Conservation (phyloP, 352 stramenopile species). For the Globisporangium apiculatum region DNA sequence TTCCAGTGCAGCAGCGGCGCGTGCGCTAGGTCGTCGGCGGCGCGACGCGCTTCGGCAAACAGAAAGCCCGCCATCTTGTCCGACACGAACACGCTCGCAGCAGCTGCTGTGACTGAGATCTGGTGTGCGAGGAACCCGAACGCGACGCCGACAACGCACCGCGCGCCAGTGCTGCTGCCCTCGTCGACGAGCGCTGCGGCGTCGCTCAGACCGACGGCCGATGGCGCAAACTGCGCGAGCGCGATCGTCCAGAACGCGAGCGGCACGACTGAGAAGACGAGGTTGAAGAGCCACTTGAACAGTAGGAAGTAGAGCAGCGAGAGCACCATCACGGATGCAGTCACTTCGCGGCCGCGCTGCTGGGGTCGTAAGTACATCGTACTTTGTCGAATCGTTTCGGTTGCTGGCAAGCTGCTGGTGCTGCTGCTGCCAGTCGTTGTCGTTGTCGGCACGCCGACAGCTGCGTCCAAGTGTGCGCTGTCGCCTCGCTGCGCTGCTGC, state of each 20-base stretch:
- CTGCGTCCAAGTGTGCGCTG: not conserved
- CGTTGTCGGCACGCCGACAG: not conserved
- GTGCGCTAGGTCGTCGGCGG: constrained; percentile 8
- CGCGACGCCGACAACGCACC: constrained; percentile 36
- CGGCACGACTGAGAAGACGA: constrained; percentile 45
- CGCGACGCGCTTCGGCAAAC: constrained; percentile 21
- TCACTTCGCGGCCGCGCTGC: constrained; percentile 36
- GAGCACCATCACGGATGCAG: constrained; percentile 47
- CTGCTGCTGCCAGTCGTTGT: not conserved
- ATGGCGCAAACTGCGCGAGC: constrained; percentile 30
- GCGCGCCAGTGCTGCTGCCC: constrained; percentile 7
- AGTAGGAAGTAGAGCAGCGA: constrained; percentile 66
- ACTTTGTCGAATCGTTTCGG: not conserved
- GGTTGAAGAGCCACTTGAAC: constrained; percentile 56
- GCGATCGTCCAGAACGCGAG: constrained; percentile 38
- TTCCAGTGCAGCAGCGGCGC: constrained; percentile 21
- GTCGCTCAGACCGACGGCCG: constrained; percentile 2
- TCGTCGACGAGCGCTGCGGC: constrained; percentile 6
- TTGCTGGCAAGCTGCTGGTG: not conserved
- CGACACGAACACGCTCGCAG: constrained; percentile 36
- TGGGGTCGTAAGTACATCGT: not conserved
- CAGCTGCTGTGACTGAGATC: constrained; percentile 34
- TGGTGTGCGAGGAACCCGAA: constrained; percentile 63
- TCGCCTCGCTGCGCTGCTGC: not conserved
- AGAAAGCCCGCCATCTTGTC: constrained; percentile 32